phyloP scores from a whole-genome alignment of 345 rosid species.

The Euclidium syriacum region DNA sequence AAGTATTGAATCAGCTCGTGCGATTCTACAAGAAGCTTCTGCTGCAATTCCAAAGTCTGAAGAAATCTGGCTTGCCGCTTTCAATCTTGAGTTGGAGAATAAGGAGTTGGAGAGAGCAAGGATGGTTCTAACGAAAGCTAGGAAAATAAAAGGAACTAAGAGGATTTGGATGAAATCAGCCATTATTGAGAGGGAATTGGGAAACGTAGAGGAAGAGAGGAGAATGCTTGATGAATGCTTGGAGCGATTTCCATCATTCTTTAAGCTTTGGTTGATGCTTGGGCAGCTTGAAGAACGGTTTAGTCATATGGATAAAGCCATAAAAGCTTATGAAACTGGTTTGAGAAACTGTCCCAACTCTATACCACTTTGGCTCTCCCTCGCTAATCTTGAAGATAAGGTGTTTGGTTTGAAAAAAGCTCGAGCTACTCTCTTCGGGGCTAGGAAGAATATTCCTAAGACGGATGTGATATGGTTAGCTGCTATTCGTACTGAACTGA shows the following conservation, averaged over 20 bases:
- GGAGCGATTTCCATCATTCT: slow-evolving; percentile 72
- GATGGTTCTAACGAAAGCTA: slow-evolving; percentile 84
- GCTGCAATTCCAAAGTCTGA: slow-evolving; percentile 87
- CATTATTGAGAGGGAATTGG: slow-evolving; percentile 87
- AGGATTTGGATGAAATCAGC: slow-evolving; percentile 99
- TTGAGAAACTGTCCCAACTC: slow-evolving; percentile 59
- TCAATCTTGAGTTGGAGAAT: slow-evolving; percentile 97
- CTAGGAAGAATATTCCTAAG: slow-evolving; percentile 78
- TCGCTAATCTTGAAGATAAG: slow-evolving; percentile 73
- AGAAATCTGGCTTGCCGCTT: slow-evolving; percentile 96
- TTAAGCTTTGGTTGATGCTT: slow-evolving; percentile 89
- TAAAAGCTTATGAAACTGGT: slow-evolving; percentile 61
- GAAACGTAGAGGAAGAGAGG: slow-evolving; percentile 71
- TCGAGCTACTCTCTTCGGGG: slow-evolving; percentile 72
- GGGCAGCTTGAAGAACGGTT: slow-evolving; percentile 93
- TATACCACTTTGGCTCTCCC: slow-evolving; percentile 75
- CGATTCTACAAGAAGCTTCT: slow-evolving; percentile 89
- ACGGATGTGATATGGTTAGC: slow-evolving; percentile 86
- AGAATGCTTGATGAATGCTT: slow-evolving; percentile 76
- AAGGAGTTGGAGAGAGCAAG: slow-evolving; percentile 94
- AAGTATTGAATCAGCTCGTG: slow-evolving; percentile 84
- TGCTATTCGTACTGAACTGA: slow-evolving; percentile 71
- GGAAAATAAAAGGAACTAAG: slow-evolving; percentile 92
- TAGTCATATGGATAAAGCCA: slow-evolving; percentile 54
- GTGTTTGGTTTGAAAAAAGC: slow-evolving; percentile 71